Evolutionary conservation across 2,329 filamentous ascomycete species (phyloP).

Genomic region (Helotiales sp.): DNA sequence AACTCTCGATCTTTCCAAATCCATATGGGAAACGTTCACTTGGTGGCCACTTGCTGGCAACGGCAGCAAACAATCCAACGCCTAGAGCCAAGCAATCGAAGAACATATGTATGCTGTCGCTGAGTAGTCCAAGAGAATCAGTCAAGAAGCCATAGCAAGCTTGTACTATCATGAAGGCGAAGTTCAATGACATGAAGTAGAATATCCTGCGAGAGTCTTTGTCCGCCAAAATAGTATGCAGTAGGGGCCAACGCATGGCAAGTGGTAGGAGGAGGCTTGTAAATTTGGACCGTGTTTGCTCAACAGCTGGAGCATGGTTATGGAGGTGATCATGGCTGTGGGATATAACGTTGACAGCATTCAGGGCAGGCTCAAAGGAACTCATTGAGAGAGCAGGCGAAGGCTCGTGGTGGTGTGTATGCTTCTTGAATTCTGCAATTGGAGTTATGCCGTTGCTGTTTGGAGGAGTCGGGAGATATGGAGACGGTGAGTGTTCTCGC

Average conservation of each 20-base stretch:
- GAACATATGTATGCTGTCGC: slow-evolving; percentile 99
- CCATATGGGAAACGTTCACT: slow-evolving; percentile 91
- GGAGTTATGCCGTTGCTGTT: slow-evolving; percentile 33
- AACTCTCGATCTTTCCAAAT: slow-evolving; percentile 93
- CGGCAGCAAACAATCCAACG: slow-evolving; percentile 87
- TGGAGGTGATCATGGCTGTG: slow-evolving; percentile 38
- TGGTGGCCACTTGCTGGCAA: slow-evolving; percentile 96
- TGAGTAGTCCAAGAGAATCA: slow-evolving; percentile 91
- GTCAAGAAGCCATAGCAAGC: slow-evolving; percentile 93
- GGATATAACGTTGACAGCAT: slow-evolving; percentile 25
- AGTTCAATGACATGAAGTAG: slow-evolving; percentile 97
- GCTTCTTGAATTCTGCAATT: slow-evolving; percentile 29
- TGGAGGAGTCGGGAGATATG: slow-evolving; percentile 31
- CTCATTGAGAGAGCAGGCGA: slow-evolving; percentile 24
- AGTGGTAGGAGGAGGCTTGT: slow-evolving; percentile 75
- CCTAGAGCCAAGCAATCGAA: slow-evolving; percentile 94
- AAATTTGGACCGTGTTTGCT: slow-evolving; percentile 63
- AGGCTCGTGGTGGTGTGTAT: slow-evolving; percentile 10
- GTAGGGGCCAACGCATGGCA: slow-evolving; percentile 73
- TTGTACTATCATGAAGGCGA: slow-evolving; percentile 92
- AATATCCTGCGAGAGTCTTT: slow-evolving; percentile 94
- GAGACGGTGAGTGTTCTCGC: slow-evolving; percentile 22
- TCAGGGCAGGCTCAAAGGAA: slow-evolving; percentile 33
- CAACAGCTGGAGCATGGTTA: slow-evolving; percentile 33
- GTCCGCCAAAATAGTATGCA: slow-evolving; percentile 86